These are phyloP conservation scores for Moniliella sp. DNA, from an alignment of 1,284 basidiomycete genomes.

Conservation along the genomic window DNA sequence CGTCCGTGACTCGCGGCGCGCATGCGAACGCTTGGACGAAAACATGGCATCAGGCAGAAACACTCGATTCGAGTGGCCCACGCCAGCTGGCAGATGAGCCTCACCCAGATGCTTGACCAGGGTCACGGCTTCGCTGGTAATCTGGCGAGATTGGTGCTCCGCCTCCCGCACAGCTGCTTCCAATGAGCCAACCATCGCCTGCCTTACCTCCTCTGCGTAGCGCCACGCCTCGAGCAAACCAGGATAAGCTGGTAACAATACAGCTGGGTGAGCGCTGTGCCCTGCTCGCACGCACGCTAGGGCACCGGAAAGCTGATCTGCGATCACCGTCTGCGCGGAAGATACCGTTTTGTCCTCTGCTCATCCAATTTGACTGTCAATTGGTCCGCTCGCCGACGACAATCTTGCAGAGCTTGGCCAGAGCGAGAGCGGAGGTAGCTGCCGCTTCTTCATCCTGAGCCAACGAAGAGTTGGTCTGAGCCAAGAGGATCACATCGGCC, in stretches of 20 bases:
- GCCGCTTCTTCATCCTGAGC: conserved; percentile 58
- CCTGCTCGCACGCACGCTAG: conserved; percentile 59
- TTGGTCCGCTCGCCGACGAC: conserved; percentile 51
- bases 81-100: conserved; percentile 47
- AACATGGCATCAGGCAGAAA: conserved; percentile 97
- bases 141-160: conserved; percentile 58
- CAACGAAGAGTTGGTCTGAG: conserved; percentile 62
- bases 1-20: conserved; percentile 4
- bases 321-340: conserved; percentile 42
- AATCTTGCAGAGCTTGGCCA: conserved; percentile 65
- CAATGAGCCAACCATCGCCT: conserved; percentile 54
- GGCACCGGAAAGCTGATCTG: conserved; percentile 42
- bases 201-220: conserved; percentile 65
- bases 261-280: conserved; percentile 2
- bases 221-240: conserved; percentile 69
- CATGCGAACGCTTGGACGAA: conserved; percentile 35
- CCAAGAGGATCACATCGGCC: conserved; percentile 66
- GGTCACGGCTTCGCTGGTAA: conserved; percentile 52
- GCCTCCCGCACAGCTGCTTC: conserved; percentile 63
- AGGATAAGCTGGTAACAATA: conserved; percentile 50
- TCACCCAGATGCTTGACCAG: conserved; percentile 49
- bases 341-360: conserved; percentile 51
- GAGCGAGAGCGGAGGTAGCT: conserved; percentile 53
- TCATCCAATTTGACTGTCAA: conserved; percentile 40
- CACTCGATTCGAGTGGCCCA: conserved; percentile 39